Conservation (phyloP, 164 flowering plant species). For the Vitis labrusca region DNA sequence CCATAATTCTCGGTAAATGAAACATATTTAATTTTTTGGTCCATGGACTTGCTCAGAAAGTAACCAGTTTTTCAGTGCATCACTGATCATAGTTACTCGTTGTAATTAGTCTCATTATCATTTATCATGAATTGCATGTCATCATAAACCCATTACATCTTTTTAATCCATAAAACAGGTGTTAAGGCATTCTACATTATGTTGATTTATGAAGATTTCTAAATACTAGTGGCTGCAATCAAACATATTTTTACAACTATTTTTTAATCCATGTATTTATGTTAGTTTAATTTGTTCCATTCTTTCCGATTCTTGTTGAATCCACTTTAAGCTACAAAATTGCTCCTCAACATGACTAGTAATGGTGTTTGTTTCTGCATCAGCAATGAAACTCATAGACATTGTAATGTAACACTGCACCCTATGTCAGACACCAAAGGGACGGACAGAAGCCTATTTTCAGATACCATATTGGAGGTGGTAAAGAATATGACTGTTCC, state of each 20-base stretch:
- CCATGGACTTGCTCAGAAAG: not conserved
- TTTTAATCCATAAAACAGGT: not conserved
- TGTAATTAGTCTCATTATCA: not conserved
- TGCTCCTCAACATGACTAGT: not conserved
- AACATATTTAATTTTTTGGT: not conserved
- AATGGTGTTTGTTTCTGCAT: not conserved
- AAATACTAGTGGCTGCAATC: too few relatives aligned
- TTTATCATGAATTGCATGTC: not conserved
- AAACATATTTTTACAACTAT: too few relatives aligned
- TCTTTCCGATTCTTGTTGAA: too few relatives aligned
- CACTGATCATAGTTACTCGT: not conserved
- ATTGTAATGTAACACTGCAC: slow-evolving; percentile 41
- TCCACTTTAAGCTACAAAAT: not conserved
- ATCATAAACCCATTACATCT: not conserved
- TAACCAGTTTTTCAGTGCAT: not conserved
- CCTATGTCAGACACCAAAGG: slow-evolving; percentile 34
- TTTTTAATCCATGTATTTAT: too few relatives aligned
- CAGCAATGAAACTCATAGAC: slow-evolving; percentile 35
- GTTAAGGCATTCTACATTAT: too few relatives aligned
- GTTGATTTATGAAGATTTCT: too few relatives aligned
- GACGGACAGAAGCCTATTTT: slow-evolving; percentile 28
- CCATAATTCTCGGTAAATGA: not conserved
- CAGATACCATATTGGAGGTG: slow-evolving; percentile 37
- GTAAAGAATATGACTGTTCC: slow-evolving; percentile 50
- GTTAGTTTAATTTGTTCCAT: too few relatives aligned